Conservation (phyloP, 441 rosid species). For the Omphalea diandra region DNA sequence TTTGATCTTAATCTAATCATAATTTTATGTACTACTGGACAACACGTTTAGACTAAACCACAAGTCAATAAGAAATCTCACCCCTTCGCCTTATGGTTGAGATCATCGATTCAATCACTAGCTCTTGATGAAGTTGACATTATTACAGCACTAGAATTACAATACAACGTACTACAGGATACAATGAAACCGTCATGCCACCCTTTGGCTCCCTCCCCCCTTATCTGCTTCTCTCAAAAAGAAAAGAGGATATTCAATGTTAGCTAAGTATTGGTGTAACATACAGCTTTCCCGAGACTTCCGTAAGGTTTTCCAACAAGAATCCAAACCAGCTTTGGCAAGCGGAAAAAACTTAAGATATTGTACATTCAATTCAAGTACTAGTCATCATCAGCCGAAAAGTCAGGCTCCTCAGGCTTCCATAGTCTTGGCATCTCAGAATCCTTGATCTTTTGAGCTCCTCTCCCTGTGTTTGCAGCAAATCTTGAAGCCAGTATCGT, state of each 20-base stretch:
- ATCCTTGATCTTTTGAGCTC: constrained; percentile 64
- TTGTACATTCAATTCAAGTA: background rate
- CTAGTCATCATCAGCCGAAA: constrained; percentile 58
- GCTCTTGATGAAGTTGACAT: background rate
- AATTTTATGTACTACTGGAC: too few relatives aligned
- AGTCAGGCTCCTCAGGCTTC: constrained; percentile 92
- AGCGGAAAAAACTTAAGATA: background rate
- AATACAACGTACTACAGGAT: constrained; percentile 4
- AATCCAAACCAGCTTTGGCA: background rate
- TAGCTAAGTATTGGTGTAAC: background rate
- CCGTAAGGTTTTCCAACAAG: constrained; percentile 1
- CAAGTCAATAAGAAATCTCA: too few relatives aligned
- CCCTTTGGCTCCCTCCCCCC: too few relatives aligned
- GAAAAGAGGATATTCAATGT: background rate
- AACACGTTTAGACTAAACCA: too few relatives aligned
- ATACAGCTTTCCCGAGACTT: background rate
- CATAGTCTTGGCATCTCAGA: constrained; percentile 60
- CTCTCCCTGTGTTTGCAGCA: too few relatives aligned
- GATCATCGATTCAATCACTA: background rate
- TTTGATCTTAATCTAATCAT: too few relatives aligned
- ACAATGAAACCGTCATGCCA: background rate
- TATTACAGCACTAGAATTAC: background rate
- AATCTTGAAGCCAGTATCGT: too few relatives aligned
- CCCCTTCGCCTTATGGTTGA: background rate
- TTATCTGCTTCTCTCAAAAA: background rate